A percentile compares a stretch with the other conserved stretches of the same genome.
These are phyloP conservation scores for Capsicum baccatum DNA, from an alignment of 257 asterid species.

Conservation along the genomic window DNA sequence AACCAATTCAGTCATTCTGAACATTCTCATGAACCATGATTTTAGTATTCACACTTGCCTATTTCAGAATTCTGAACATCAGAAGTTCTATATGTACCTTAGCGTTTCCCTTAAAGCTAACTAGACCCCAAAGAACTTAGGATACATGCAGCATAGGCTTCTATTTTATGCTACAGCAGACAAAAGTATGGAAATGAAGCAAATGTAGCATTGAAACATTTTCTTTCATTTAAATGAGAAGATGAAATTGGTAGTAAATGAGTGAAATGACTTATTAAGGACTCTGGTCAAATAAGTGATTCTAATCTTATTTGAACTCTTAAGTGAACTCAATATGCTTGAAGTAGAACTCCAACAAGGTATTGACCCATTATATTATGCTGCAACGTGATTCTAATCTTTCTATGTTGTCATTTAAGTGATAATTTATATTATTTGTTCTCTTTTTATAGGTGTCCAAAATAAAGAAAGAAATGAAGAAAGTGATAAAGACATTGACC, in stretches of 20 bases:
- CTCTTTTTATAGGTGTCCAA: too few species aligned
- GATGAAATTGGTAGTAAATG: neutral
- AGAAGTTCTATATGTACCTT: neutral
- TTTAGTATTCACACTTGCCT: neutral
- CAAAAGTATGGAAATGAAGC: neutral
- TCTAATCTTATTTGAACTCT: too few species aligned
- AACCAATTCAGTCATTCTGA: neutral
- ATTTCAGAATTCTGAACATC: neutral
- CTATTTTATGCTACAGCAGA: neutral
- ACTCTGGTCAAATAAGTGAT: too few species aligned
- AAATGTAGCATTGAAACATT: neutral
- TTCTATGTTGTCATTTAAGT: too few species aligned
- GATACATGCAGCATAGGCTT: neutral
- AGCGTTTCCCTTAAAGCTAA: neutral
- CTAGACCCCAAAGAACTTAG: neutral
- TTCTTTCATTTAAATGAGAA: neutral
- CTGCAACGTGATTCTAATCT: too few species aligned
- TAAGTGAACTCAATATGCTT: too few species aligned
- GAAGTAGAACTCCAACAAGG: too few species aligned
- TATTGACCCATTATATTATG: too few species aligned
- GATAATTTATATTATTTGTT: too few species aligned
- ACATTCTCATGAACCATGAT: neutral
- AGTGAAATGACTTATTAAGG: too few species aligned
- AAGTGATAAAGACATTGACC: too few species aligned
- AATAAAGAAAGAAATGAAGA: too few species aligned